Conservation (phyloP, 495 filamentous ascomycete genomes). For the Aspergillus kassunensis region DNA sequence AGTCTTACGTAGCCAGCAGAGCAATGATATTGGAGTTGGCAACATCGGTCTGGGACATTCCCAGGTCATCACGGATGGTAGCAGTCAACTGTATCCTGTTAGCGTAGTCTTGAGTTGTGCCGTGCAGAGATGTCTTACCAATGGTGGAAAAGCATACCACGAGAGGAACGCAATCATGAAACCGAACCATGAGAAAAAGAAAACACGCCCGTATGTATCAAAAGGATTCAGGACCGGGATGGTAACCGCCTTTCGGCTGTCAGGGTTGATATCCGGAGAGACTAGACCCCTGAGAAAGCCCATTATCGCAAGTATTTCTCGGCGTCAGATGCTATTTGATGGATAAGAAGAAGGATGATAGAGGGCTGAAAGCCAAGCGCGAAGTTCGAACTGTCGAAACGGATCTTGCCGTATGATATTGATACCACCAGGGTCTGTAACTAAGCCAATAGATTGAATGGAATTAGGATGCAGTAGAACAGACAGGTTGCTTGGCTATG, state of each 20-base stretch:
- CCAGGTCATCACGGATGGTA: conserved; percentile 74
- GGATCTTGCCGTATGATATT: conserved; percentile 5
- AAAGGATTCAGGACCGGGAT: conserved; percentile 79
- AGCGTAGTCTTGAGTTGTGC: neutral
- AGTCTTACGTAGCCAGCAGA: conserved; percentile 76
- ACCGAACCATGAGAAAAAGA: conserved; percentile 92
- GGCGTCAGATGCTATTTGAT: neutral
- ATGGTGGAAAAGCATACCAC: conserved; percentile 78
- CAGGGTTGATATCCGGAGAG: conserved; percentile 59
- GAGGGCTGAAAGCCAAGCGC: conserved; percentile 4
- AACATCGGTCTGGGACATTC: conserved; percentile 66
- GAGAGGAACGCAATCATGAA: conserved; percentile 96
- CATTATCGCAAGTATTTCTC: conserved; percentile 12
- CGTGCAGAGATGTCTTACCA: conserved; percentile 48
- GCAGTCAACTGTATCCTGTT: conserved; percentile 53
- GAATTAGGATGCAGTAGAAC: neutral
- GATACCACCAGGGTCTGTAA: conserved; percentile 2
- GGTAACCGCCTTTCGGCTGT: conserved; percentile 74
- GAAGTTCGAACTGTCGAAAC: neutral
- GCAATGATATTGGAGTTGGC: conserved; percentile 92
- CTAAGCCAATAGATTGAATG: conserved; percentile 1
- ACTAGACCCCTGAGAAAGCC: conserved; percentile 26
- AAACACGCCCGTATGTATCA: conserved; percentile 80
- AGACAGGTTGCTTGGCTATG: conserved; percentile 5
- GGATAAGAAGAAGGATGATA: neutral